Conservation (phyloP, 345 rosid genomes). For the Luvunga scandens region DNA sequence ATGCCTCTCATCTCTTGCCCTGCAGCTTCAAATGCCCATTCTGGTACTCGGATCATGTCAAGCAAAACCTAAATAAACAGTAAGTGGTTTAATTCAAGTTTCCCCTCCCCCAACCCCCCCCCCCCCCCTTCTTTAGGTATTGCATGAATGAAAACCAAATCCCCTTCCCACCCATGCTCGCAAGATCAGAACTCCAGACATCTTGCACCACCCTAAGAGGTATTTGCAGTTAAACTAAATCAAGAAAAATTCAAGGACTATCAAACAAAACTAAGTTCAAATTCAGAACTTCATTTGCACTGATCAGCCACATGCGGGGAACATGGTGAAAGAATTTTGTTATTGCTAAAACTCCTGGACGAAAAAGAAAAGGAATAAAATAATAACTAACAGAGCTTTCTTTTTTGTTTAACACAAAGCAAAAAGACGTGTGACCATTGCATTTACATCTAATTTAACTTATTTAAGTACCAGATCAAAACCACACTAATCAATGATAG, state of each 20-base stretch:
- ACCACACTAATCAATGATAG: neutral
- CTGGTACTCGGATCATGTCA: slow-evolving; percentile 95
- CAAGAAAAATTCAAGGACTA: neutral
- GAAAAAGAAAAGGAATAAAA: neutral
- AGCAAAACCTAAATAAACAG: slow-evolving; percentile 64
- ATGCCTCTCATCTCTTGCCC: slow-evolving; percentile 98
- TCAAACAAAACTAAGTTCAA: neutral
- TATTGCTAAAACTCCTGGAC: neutral
- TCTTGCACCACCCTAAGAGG: too few species aligned
- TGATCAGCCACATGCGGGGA: neutral
- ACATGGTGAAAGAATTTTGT: neutral
- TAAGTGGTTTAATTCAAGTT: neutral
- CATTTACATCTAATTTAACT: neutral
- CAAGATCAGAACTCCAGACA: too few species aligned
- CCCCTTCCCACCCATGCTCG: too few species aligned
- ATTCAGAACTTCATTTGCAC: neutral
- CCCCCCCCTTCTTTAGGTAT: too few species aligned
- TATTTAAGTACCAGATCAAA: neutral
- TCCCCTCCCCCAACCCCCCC: too few species aligned
- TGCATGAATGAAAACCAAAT: too few species aligned
- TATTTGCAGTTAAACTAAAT: too few species aligned
- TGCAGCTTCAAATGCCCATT: slow-evolving; percentile 99
- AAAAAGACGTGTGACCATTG: neutral
- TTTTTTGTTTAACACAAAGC: neutral
- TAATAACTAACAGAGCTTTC: neutral